Evolutionary conservation across 2,329 filamentous ascomycete genomes (phyloP), one percentile per base, ranked within the genome.

Genomic region (Ceratocystis harringtonii): DNA sequence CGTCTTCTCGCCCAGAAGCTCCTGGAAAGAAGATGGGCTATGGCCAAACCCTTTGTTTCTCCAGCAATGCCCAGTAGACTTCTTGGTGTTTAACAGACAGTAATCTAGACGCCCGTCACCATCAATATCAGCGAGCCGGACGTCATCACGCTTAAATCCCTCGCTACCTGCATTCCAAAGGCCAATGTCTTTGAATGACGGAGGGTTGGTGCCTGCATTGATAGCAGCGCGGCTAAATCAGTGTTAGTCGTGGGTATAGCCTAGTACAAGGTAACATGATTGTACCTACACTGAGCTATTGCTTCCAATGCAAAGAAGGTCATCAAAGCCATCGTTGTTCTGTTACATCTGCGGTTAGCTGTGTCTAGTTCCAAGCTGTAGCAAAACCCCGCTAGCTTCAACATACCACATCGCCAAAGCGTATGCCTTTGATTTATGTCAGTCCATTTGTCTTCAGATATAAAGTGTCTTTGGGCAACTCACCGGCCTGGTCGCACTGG

Each of bases 31-130:
- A 0, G 67, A 68, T 0, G 74, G 72, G 1, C 62, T 68, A 3
- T 74, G 69, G 1, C 70, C 71, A 36, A 67, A 65, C 17, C 71
- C 71, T 7, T 71, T 72, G 52, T 75, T 76, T 3, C 75, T 70
- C 71, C 71, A 75, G 67, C 71, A 75, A 1, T 68, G 60, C 2
- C 73, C 67, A 28, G 72, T 68, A 1, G 72, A 17, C 2, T 45
- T 45, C 12, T 28, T 41, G 5, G 8, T 55, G 28, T 65, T 52
- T 30, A 65, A 19, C 19, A 70, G 60, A 48, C 72, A 72, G 63
- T 73, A 76, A 66, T 77, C 75, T 0, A 70, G 58, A 0, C 74
- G 70, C 0, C 75, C 74, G 63, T 77, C 72, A 3, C 70, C 71
- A 61, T 74, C 73, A 19, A 74, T 68, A 58, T 76, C 74, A 0